A percentile compares a stretch with the other conserved stretches of the same genome.
phyloP scores from a whole-genome alignment of 768 basidiomycete genomes.

The Termitomyces eurrhizus region DNA sequence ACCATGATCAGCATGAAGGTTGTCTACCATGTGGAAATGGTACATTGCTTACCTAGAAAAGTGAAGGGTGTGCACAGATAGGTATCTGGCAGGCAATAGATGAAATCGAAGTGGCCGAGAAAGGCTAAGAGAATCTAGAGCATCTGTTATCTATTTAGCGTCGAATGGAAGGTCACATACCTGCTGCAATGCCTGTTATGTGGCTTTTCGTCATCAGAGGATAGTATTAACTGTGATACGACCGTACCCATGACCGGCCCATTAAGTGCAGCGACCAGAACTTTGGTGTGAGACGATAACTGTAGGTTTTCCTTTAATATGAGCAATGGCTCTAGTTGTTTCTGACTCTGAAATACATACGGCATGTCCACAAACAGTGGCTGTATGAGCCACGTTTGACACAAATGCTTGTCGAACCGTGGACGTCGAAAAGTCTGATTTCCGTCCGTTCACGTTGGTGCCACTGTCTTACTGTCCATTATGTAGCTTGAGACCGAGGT shows the following conservation, averaged over 20 bases:
- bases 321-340: not conserved
- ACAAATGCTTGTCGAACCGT: slow-evolving; percentile 45
- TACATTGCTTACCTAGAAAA: slow-evolving; percentile 38
- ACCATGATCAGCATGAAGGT: not conserved
- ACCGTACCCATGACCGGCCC: slow-evolving; percentile 70
- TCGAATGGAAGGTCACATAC: slow-evolving; percentile 24
- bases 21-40: slow-evolving; percentile 22
- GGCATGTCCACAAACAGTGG: slow-evolving; percentile 62
- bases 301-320: slow-evolving; percentile 18
- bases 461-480: slow-evolving; percentile 37
- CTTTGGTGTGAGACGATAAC: slow-evolving; percentile 67
- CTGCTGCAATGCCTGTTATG: slow-evolving; percentile 58
- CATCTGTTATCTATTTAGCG: not conserved
- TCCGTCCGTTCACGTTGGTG: slow-evolving; percentile 46
- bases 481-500: not conserved
- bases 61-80: slow-evolving; percentile 70
- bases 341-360: slow-evolving; percentile 29
- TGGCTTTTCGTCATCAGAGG: not conserved
- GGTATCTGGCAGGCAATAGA: slow-evolving; percentile 56
- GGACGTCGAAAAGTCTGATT: slow-evolving; percentile 12
- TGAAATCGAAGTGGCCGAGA: slow-evolving; percentile 73
- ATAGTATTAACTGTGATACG: not conserved
- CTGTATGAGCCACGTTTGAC: slow-evolving; percentile 42
- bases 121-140: slow-evolving; percentile 35
- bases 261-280: slow-evolving; percentile 68